Conservation (phyloP, 352 stramenopile genomes). For the Phytophthora podocarpi region DNA sequence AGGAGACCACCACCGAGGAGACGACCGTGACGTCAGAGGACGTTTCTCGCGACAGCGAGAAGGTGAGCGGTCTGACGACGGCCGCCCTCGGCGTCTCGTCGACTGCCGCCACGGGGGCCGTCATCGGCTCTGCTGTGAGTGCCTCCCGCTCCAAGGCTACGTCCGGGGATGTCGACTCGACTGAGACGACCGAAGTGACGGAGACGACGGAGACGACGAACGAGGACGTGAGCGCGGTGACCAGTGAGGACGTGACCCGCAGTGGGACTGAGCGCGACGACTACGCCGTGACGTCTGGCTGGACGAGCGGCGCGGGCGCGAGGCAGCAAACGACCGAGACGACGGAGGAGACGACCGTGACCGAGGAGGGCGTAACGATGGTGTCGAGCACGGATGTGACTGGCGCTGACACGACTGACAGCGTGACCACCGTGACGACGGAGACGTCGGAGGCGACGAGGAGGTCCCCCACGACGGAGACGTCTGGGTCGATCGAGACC, state of each 20-base stretch:
- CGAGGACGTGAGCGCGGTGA: neutral
- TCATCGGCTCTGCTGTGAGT: slow-evolving; percentile 10
- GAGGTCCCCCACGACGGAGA: neutral
- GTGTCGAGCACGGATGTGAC: no score
- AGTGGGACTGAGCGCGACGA: no score
- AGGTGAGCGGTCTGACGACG: neutral
- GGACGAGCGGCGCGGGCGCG: no score
- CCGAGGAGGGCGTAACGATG: neutral
- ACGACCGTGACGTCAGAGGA: neutral
- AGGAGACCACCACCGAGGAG: no score
- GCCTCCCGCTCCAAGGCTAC: slow-evolving; percentile 2
- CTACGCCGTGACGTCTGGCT: neutral
- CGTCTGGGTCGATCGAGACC: no score
- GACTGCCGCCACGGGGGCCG: neutral
- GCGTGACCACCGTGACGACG: neutral
- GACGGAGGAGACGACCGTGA: neutral
- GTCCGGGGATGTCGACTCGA: neutral
- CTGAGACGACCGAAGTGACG: neutral
- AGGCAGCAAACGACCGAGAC: slow-evolving; percentile 3
- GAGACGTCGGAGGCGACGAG: no score
- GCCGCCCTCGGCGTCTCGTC: neutral
- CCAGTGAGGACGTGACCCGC: neutral
- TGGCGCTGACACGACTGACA: no score
- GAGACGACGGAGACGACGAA: neutral
- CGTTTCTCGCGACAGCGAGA: neutral